phyloP scores from a whole-genome alignment of 106 monocot genomes.

The Cymbidium sinense region DNA sequence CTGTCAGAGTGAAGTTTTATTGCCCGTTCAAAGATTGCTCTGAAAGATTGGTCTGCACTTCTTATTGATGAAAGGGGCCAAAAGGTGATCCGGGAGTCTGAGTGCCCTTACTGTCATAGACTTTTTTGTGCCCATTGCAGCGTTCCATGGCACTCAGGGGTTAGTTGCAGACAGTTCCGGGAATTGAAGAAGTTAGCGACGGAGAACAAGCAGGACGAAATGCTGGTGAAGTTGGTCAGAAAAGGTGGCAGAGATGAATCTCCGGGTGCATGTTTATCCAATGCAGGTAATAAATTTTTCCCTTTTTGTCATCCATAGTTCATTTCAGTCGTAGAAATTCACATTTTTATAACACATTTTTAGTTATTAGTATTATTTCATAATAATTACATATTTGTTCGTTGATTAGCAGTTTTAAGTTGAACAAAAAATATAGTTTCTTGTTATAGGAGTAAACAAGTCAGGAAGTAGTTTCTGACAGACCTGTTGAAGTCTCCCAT shows the following conservation, averaged over 20 bases:
- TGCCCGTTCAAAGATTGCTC: slow-evolving; percentile 18
- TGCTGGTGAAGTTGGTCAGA: slow-evolving; percentile 35
- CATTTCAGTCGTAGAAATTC: too few species aligned
- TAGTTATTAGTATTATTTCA: too few species aligned
- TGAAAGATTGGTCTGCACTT: not conserved
- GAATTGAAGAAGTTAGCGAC: slow-evolving; percentile 2
- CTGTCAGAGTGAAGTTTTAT: slow-evolving; percentile 1
- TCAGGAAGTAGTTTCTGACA: too few species aligned
- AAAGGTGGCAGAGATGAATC: slow-evolving; percentile 39
- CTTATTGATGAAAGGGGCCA: not conserved
- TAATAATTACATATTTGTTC: too few species aligned
- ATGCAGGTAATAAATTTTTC: slow-evolving; percentile 33
- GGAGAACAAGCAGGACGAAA: slow-evolving; percentile 46
- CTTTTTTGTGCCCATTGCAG: slow-evolving; percentile 60
- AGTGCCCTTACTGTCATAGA: slow-evolving; percentile 56
- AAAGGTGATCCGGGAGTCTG: not conserved
- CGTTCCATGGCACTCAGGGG: slow-evolving; percentile 54
- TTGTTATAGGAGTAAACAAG: too few species aligned
- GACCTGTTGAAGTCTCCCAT: too few species aligned
- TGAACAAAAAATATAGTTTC: too few species aligned
- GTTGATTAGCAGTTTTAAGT: too few species aligned
- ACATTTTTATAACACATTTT: too few species aligned
- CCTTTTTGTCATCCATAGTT: not conserved
- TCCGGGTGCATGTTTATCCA: slow-evolving; percentile 53
- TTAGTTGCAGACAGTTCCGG: slow-evolving; percentile 35